phyloP scores from a whole-genome alignment of 2,329 filamentous ascomycete genomes.

The Claviceps maximensis region DNA sequence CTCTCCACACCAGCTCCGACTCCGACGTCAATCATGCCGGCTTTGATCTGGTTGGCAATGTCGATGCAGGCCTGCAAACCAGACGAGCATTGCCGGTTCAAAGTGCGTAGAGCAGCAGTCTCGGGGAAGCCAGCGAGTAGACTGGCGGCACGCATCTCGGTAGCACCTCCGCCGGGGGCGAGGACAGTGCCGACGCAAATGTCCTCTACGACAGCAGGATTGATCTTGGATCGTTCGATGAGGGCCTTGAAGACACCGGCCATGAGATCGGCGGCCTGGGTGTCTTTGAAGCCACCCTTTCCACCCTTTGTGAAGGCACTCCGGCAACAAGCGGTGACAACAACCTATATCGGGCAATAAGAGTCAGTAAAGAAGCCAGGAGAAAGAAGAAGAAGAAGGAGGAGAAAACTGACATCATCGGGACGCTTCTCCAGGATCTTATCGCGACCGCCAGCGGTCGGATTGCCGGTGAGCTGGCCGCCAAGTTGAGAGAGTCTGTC shows the following conservation, averaged over 20 bases:
- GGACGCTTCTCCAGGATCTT: slow-evolving; percentile 52
- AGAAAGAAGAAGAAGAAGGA: background rate
- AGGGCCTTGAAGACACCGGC: slow-evolving; percentile 70
- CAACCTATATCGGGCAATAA: slow-evolving; percentile 40
- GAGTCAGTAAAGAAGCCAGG: slow-evolving; percentile 12
- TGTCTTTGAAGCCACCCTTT: slow-evolving; percentile 93
- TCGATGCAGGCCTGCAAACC: slow-evolving; percentile 88
- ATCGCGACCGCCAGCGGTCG: slow-evolving; percentile 36
- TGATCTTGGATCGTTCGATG: slow-evolving; percentile 74
- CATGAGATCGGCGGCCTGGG: slow-evolving; percentile 72
- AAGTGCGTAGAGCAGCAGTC: slow-evolving; percentile 65
- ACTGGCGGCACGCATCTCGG: slow-evolving; percentile 87
- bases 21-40: slow-evolving; percentile 90
- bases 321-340: slow-evolving; percentile 84
- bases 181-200: slow-evolving; percentile 86
- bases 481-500: slow-evolving; percentile 48
- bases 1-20: slow-evolving; percentile 92
- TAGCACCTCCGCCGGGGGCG: slow-evolving; percentile 84
- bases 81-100: slow-evolving; percentile 92
- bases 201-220: slow-evolving; percentile 80
- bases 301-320: slow-evolving; percentile 87
- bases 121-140: slow-evolving; percentile 86
- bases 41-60: slow-evolving; percentile 81
- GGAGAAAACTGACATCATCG: slow-evolving; percentile 42
- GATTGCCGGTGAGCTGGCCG: slow-evolving; percentile 49